phyloP scores from a whole-genome alignment of 2,329 filamentous ascomycete species.

The Teratosphaeria nubilosa region DNA sequence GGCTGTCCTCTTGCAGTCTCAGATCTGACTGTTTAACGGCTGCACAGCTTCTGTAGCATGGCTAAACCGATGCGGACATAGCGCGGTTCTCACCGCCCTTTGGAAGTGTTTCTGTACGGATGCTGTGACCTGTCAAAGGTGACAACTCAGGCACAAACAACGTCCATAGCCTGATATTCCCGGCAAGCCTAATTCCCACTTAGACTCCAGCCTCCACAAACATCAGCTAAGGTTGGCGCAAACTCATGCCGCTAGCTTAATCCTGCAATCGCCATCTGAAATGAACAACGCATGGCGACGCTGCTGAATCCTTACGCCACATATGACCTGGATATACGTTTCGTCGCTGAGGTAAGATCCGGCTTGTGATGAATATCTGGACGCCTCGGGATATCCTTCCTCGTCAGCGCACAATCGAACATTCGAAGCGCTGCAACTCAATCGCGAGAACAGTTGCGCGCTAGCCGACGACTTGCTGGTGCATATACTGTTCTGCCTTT shows the following conservation, averaged over 20 bases:
- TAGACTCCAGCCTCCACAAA: neutral
- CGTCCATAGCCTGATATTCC: neutral
- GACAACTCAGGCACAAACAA: neutral
- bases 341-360: no score
- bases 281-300: neutral
- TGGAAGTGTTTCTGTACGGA: no score
- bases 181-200: neutral
- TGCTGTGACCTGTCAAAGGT: neutral
- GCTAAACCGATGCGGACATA: no score
- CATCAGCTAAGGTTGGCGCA: neutral
- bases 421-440: no score
- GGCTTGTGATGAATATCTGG: no score
- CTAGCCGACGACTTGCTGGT: neutral
- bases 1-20: no score
- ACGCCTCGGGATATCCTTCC: no score
- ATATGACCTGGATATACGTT: no score
- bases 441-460: neutral
- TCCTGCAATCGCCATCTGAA: neutral
- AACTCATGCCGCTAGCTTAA: neutral
- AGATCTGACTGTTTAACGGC: no score
- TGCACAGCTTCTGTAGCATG: no score
- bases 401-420: neutral
- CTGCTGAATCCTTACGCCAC: neutral
- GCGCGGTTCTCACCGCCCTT: no score
- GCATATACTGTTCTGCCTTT: neutral